phyloP scores from a whole-genome alignment of 2,329 filamentous ascomycete genomes.

The Rhynchosporium graminicola region DNA sequence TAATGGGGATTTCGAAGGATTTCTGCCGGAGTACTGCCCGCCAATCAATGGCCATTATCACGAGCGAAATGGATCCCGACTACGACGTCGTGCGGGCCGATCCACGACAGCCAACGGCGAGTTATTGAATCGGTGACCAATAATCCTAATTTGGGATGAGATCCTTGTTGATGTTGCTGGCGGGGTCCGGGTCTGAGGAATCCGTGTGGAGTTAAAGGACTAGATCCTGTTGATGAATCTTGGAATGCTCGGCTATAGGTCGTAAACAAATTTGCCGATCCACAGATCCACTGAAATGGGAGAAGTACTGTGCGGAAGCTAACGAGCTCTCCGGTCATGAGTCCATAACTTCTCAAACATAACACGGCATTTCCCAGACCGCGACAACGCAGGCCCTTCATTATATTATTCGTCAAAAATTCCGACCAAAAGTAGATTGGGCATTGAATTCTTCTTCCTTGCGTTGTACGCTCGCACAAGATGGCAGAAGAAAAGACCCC shows the following conservation, averaged over 20 bases:
- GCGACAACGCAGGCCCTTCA: too few relatives aligned
- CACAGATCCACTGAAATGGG: neutral
- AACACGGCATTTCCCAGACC: neutral
- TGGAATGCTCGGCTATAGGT: neutral
- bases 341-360: neutral
- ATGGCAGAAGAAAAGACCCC: neutral
- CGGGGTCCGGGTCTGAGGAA: neutral
- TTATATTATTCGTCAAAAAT: neutral
- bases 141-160: neutral
- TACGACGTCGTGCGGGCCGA: constrained; percentile 7
- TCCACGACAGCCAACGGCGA: neutral
- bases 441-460: neutral
- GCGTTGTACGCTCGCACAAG: neutral
- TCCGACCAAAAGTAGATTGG: neutral
- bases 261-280: constrained; percentile 5
- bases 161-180: neutral
- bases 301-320: neutral
- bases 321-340: neutral
- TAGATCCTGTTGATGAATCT: too few relatives aligned
- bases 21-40: neutral
- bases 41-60: neutral
- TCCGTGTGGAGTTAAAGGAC: too few relatives aligned
- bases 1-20: neutral
- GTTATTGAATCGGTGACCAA: neutral
- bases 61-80: neutral